Percentiles rank a stretch among this genome's conserved stretches.
Conservation (phyloP, 2,329 filamentous ascomycete genomes). For the Sporothrix pseudoabietina region DNA sequence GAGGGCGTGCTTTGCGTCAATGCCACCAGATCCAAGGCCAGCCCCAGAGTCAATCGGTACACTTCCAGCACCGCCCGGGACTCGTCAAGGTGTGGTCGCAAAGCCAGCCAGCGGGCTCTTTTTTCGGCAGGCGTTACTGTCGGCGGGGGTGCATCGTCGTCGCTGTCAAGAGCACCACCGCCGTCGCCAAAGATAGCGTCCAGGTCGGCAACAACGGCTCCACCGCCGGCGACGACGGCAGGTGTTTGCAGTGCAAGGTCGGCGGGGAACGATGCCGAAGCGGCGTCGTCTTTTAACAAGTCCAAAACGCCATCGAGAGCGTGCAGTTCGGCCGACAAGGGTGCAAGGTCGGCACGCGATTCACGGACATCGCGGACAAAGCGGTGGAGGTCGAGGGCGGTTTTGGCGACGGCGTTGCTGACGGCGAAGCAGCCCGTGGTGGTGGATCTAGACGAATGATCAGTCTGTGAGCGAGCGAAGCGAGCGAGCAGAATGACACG, state of each 20-base stretch:
- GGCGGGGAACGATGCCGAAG: slow-evolving; percentile 40
- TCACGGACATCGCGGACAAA: slow-evolving; percentile 49
- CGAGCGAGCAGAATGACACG: no score
- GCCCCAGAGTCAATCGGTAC: slow-evolving; percentile 45
- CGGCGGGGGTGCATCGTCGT: slow-evolving; percentile 22
- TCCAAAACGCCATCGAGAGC: slow-evolving; percentile 46
- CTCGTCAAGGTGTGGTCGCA: slow-evolving; percentile 40
- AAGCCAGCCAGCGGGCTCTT: slow-evolving; percentile 44
- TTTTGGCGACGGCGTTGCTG: slow-evolving; percentile 42
- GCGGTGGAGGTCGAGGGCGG: slow-evolving; percentile 40
- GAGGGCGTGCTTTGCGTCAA: slow-evolving; percentile 34
- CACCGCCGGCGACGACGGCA: slow-evolving; percentile 43
- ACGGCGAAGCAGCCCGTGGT: slow-evolving; percentile 43
- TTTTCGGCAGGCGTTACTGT: slow-evolving; percentile 39
- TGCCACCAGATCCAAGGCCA: slow-evolving; percentile 47
- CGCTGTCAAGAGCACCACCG: slow-evolving; percentile 36
- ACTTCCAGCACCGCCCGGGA: slow-evolving; percentile 44
- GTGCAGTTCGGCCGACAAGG: slow-evolving; percentile 47
- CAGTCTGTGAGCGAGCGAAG: background rate
- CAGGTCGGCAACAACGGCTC: slow-evolving; percentile 44
- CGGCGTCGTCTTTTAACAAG: slow-evolving; percentile 46
- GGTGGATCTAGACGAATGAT: slow-evolving; percentile 16
- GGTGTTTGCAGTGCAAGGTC: slow-evolving; percentile 44
- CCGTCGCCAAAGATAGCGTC: slow-evolving; percentile 39
- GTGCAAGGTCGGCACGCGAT: slow-evolving; percentile 45